These are phyloP conservation scores for Clavispora fructus DNA, from an alignment of 805 yeast genomes.

Conservation along the genomic window DNA sequence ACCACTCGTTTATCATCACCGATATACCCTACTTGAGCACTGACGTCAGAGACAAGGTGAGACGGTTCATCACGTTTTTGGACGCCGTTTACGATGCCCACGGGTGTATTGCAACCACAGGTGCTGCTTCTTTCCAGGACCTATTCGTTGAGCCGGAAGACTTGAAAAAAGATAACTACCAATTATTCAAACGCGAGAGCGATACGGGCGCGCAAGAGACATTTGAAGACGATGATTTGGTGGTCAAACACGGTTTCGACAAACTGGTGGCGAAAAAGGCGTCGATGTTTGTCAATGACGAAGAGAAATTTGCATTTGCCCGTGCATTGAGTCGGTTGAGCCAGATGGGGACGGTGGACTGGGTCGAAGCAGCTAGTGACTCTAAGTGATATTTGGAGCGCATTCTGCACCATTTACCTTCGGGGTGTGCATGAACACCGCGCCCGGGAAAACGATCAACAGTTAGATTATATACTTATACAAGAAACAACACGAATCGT, in stretches of 20 bases:
- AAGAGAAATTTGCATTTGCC: conserved; percentile 94
- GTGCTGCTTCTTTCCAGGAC: conserved; percentile 78
- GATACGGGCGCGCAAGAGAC: conserved; percentile 33
- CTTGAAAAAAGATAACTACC: conserved; percentile 43
- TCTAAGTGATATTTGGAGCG: background rate
- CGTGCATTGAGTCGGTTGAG: conserved; percentile 86
- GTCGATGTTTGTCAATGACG: conserved; percentile 81
- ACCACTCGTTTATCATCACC: conserved; percentile 76
- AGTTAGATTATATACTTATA: background rate
- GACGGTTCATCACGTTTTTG: conserved; percentile 89
- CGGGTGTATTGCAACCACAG: conserved; percentile 82
- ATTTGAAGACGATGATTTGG: conserved; percentile 55
- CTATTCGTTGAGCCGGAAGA: conserved; percentile 81
- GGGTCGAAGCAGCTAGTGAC: conserved; percentile 56
- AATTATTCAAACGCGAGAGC: conserved; percentile 36
- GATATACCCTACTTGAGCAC: conserved; percentile 86
- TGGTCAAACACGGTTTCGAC: conserved; percentile 72
- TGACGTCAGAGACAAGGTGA: conserved; percentile 72
- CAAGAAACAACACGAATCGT: background rate
- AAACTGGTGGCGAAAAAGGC: conserved; percentile 67
- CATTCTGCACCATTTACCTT: background rate
- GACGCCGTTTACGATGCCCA: conserved; percentile 95
- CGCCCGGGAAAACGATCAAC: background rate
- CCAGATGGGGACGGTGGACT: conserved; percentile 90
- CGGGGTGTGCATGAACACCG: background rate